Evolutionary conservation across 2,329 filamentous ascomycete species (phyloP), one percentile per base, ranked within the genome.

Genomic region (Sporothrix pseudoabietina): DNA sequence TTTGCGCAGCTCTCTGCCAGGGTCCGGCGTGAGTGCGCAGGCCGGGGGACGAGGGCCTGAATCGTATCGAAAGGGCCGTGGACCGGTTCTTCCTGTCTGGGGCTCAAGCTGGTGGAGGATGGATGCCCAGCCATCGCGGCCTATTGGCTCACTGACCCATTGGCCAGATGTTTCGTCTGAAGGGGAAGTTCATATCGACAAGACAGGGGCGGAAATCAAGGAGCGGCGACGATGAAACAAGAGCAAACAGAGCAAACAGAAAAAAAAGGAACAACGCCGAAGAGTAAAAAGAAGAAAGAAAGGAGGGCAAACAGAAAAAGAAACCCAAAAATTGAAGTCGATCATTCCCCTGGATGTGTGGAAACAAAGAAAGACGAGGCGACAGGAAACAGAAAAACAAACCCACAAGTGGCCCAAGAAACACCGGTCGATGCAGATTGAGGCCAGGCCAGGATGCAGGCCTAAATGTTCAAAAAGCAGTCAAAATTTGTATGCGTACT

Each of bases 151-250:
- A n/a, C 30, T 59, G 41, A 9, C 19, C 52, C 14, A 71, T 71
- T 71, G 69, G 69, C 41, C 41, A 14, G 69, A 41, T 65, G 69
- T 71, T 71, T 65, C 69, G 44, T 65, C 57, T 39, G 69, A 65
- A 44, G 47, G 12, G 22, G 32, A 14, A 59, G 10, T 26, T 26
- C 26, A 26, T 16, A 16, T 39, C 41, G 66, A 26, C 52, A 57
- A 69, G 52, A 69, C 52, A 72, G 66, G 65, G 66, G 66, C 19
- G 16, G 52, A 55, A 54, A 39, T 14, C 54, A 69, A 30, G 65
- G 44, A 52, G n/a, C 44, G 16, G 30, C 47, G 47, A 55, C 16
- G 47, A 41, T 55, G 71, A 35, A 49, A 61, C 69, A 16, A 59
- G 22, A 32, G 41, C 41, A 52, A 68, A 68, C 22, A 47, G 35